These are phyloP conservation scores for Gryganskiella cystojenkinii DNA, from an alignment of 192 early-diverging fungal genomes.

Conservation along the genomic window DNA sequence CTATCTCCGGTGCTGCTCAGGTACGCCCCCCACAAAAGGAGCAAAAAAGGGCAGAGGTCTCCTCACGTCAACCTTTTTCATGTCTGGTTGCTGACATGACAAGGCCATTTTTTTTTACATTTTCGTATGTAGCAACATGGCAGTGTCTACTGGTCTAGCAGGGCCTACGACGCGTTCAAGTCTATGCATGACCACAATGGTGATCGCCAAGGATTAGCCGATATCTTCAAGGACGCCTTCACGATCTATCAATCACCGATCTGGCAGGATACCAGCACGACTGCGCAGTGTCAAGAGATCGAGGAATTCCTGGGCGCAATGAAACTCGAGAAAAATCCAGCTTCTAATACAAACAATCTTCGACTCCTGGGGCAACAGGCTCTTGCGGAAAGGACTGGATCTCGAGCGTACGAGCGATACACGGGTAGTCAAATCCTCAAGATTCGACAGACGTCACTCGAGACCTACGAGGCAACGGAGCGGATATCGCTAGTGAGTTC, in stretches of 20 bases:
- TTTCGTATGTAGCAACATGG: slow-evolving; percentile 77
- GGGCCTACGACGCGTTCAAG: slow-evolving; percentile 55
- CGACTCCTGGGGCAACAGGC: slow-evolving; percentile 54
- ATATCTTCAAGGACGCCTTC: slow-evolving; percentile 58
- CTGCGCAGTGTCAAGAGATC: slow-evolving; percentile 67
- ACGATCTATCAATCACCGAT: slow-evolving; percentile 76
- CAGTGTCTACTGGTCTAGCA: slow-evolving; percentile 78
- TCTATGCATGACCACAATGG: slow-evolving; percentile 36
- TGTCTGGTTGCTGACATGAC: not conserved
- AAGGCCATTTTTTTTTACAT: not conserved
- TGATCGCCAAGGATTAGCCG: not conserved
- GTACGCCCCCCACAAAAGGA: slow-evolving; percentile 16
- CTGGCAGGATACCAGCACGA: slow-evolving; percentile 87
- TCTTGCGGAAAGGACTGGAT: slow-evolving; percentile 79
- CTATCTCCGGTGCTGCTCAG: slow-evolving; percentile 79
- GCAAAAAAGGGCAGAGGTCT: not conserved
- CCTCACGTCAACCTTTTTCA: not conserved
- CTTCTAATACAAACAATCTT: not conserved
- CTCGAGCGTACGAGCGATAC: slow-evolving; percentile 83
- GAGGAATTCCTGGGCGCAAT: slow-evolving; percentile 66
- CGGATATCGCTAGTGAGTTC: slow-evolving; percentile 81
- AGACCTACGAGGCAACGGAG: slow-evolving; percentile 57
- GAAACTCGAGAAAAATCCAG: not conserved
- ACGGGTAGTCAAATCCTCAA: slow-evolving; percentile 81
- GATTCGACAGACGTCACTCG: slow-evolving; percentile 51